Conservation (phyloP, 2,329 filamentous ascomycete genomes). For the Trichoderma aggressivum region DNA sequence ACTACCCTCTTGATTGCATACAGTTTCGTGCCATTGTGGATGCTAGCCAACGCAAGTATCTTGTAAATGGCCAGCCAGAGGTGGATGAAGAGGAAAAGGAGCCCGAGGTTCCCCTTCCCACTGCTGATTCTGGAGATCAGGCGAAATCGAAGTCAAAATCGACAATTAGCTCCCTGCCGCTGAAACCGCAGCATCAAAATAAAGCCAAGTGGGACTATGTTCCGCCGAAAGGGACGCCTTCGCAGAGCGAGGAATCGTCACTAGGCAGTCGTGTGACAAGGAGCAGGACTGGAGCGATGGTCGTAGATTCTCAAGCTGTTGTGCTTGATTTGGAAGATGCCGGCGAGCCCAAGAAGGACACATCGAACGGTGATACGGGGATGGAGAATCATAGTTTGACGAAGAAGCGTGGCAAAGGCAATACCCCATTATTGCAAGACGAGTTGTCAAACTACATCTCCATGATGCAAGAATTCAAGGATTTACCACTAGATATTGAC, state of each 20-base stretch:
- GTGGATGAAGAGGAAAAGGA: neutral
- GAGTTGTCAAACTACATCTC: slow-evolving; percentile 63
- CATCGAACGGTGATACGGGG: neutral
- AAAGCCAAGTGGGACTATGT: slow-evolving; percentile 39
- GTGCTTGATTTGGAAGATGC: slow-evolving; percentile 24
- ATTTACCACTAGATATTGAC: slow-evolving; percentile 54
- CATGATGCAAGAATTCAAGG: slow-evolving; percentile 56
- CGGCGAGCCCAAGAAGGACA: neutral
- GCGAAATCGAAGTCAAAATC: slow-evolving; percentile 18
- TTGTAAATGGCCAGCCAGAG: slow-evolving; percentile 45
- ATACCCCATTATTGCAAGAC: slow-evolving; percentile 36
- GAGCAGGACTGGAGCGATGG: slow-evolving; percentile 15
- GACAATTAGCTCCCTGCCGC: slow-evolving; percentile 40
- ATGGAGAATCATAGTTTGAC: neutral
- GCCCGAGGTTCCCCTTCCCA: neutral
- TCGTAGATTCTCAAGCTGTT: slow-evolving; percentile 28
- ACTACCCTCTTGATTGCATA: slow-evolving; percentile 68
- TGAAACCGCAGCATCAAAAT: slow-evolving; percentile 46
- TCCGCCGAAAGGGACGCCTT: slow-evolving; percentile 37
- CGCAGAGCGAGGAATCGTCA: slow-evolving; percentile 33
- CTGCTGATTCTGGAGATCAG: neutral
- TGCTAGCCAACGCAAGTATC: slow-evolving; percentile 56
- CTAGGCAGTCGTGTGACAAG: slow-evolving; percentile 19
- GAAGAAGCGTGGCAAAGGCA: neutral
- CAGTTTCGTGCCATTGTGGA: slow-evolving; percentile 56